Evolutionary conservation across 805 yeast species (phyloP).

Genomic region (Schwanniomyces vanrijiae): DNA sequence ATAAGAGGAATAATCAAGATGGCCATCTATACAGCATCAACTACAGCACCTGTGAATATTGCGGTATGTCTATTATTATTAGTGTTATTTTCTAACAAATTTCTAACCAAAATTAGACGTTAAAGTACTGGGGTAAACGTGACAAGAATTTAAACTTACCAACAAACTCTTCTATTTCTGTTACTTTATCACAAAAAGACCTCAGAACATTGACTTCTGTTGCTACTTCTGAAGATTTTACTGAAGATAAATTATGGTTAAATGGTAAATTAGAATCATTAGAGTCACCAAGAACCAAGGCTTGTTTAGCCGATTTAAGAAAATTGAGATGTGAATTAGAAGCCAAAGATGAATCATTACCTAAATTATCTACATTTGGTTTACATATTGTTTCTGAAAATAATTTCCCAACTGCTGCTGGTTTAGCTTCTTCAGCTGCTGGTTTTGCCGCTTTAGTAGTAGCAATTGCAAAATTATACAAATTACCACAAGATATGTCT

Average conservation of each 20-base stretch:
- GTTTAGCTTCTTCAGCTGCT: slow-evolving; percentile 96
- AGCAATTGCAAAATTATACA: slow-evolving; percentile 81
- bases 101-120: slow-evolving; percentile 49
- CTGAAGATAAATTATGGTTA: slow-evolving; percentile 72
- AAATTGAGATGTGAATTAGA: slow-evolving; percentile 64
- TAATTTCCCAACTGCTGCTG: slow-evolving; percentile 99
- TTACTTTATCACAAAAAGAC: slow-evolving; percentile 88
- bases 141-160: slow-evolving; percentile 87
- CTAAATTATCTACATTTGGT: slow-evolving; percentile 61
- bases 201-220: slow-evolving; percentile 91
- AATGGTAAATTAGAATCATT: slow-evolving; percentile 83
- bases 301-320: slow-evolving; percentile 78
- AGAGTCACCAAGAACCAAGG: slow-evolving; percentile 59
- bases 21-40: slow-evolving; percentile 69
- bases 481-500: slow-evolving; percentile 80
- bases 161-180: slow-evolving; percentile 93
- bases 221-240: slow-evolving; percentile 57
- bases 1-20: slow-evolving; percentile 20
- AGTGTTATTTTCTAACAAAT: background rate
- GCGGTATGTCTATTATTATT: slow-evolving; percentile 58
- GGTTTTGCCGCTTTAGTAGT: slow-evolving; percentile 95
- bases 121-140: slow-evolving; percentile 98
- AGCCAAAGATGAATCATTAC: slow-evolving; percentile 48
- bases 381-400: slow-evolving; percentile 88
- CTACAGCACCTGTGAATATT: slow-evolving; percentile 96